Base-by-base conservation (phyloP, 805 yeast genomes). In the Teunomyces cretensis region DNA sequence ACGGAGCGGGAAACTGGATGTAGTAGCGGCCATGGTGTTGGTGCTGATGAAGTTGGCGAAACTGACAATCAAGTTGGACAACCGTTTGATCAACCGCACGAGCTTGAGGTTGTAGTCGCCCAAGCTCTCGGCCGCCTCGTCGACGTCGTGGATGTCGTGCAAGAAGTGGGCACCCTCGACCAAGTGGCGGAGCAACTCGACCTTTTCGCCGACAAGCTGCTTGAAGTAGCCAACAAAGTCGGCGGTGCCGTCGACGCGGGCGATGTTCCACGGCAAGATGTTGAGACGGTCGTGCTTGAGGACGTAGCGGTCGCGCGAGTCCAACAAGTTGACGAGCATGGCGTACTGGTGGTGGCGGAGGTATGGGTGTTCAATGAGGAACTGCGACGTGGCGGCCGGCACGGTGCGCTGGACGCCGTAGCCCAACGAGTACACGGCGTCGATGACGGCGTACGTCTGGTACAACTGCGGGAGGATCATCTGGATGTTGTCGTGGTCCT, bases 381-480 rank as follows among this genome's bases (percentile, higher is more conserved):
- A 9, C 5, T 14, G 24, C 3, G 40, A 38, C 8, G 53, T 55
- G 39, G 50, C 9, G 38, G 38, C 9, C 7, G 15, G 30, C 13
- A 12, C 36, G 19, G 22, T 13, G 22, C 38, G 38, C 28, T 35
- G 38, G 13, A 63, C 60, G 6, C 86, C 86, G 62, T 73, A 80
- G 16, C 77, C 68, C 22, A 81, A 58, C 12, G 80, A 63, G 49
- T 78, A 78, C 15, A 81, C 51, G n/a, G 76, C 67, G 56, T 81
- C 86, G 30, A 82, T 42, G 12, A 79, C 61, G 9, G 70, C 63
- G 31, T 82, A 51, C 33, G 76, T 67, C 31, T 76, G 67, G 53
- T 76, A 78, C 19, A 82, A 62, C 50, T 82, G 74, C 22, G 71
- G 61, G 16, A 70, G 53, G 48, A 61, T 66, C 5, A 66, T 52